These are phyloP conservation scores for Basipetospora chlamydospora DNA, from an alignment of 2,329 filamentous ascomycete genomes.

Conservation along the genomic window DNA sequence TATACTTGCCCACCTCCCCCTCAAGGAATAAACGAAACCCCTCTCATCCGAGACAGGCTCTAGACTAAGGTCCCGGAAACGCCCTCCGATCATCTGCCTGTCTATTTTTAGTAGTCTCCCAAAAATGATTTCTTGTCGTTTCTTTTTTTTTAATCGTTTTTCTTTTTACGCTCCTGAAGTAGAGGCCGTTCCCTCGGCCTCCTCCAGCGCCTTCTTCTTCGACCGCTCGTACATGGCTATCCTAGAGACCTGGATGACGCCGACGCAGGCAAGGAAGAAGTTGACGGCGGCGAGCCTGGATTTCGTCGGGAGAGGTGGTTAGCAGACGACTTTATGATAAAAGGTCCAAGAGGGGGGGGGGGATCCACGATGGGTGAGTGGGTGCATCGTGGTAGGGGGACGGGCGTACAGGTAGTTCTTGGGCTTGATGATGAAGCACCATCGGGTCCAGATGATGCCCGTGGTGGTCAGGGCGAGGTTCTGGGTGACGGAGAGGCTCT, in stretches of 20 bases:
- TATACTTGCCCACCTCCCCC: too few relatives aligned
- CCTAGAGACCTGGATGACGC: slow-evolving; percentile 65
- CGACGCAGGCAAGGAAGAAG: slow-evolving; percentile 90
- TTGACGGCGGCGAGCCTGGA: slow-evolving; percentile 79
- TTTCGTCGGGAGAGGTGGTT: slow-evolving; percentile 5
- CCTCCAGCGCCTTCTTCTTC: slow-evolving; percentile 36
- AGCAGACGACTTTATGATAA: slow-evolving; percentile 2
- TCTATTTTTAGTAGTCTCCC: too few relatives aligned
- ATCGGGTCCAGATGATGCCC: slow-evolving; percentile 93
- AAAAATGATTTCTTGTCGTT: too few relatives aligned
- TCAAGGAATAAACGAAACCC: too few relatives aligned
- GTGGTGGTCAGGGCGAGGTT: slow-evolving; percentile 83
- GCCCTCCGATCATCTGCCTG: too few relatives aligned
- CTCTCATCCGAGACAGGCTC: too few relatives aligned
- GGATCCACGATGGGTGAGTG: too few relatives aligned
- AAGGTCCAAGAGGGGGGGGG: too few relatives aligned
- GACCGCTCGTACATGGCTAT: slow-evolving; percentile 54
- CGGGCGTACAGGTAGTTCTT: slow-evolving; percentile 67
- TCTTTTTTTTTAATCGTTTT: too few relatives aligned
- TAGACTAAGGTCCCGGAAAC: too few relatives aligned
- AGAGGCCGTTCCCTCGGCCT: slow-evolving; percentile 29
- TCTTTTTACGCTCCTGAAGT: too few relatives aligned
- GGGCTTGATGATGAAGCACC: slow-evolving; percentile 95
- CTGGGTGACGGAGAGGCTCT: slow-evolving; percentile 85
- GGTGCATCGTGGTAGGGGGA: not conserved